Base-by-base conservation (phyloP, 176 grass and related monocot species). In the Calamus simplicifolius region DNA sequence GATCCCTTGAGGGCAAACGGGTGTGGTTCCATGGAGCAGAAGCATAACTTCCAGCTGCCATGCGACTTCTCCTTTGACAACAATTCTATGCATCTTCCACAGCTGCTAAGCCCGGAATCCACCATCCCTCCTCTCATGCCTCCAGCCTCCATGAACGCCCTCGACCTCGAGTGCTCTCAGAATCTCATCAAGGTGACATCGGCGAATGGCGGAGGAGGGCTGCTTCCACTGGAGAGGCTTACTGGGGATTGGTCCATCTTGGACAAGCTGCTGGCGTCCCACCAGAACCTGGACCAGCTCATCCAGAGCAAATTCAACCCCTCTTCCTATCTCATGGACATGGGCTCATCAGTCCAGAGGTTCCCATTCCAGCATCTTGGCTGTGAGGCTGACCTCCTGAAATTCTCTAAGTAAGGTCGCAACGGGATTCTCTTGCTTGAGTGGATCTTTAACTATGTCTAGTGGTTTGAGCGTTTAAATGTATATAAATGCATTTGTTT, bases 181-280 rank as follows among this genome's bases (percentile, higher is more conserved):
- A 97, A 91, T 58, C 72, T 91, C 25, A 80, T 88, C 73, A 92
- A 83, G 69, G 73, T 85, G 27, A 88, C 84, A 23, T 80, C 83
- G 3, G 12, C 10, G 35, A 43, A 28, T 16, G 61, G 63, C 8
- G 63, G 57, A 1, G 61, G 76, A 27, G 73, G 31, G 21, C 16
- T 49, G 13, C 77, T 77, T 18, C 68, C 65, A 18, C 74, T 69
- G 31, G 65, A 77, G 56, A 77, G 59, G 48, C 69, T 77, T 21
- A 68, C 19, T 25, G 52, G 65, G 27, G 93, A 98, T 57, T 98
- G 88, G 93, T 98, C 93, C 2, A 92, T 92, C 58, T 65, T 98
- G 61, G 88, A 98, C 76, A 98, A 92, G 76, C 84, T 98, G 62
- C 88, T 98, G 1, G 76, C 79, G n/a, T 92, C 93, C 10, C 93